phyloP scores from a whole-genome alignment of 1,139 yeast genomes.

The Kluyveromyces sp. region DNA sequence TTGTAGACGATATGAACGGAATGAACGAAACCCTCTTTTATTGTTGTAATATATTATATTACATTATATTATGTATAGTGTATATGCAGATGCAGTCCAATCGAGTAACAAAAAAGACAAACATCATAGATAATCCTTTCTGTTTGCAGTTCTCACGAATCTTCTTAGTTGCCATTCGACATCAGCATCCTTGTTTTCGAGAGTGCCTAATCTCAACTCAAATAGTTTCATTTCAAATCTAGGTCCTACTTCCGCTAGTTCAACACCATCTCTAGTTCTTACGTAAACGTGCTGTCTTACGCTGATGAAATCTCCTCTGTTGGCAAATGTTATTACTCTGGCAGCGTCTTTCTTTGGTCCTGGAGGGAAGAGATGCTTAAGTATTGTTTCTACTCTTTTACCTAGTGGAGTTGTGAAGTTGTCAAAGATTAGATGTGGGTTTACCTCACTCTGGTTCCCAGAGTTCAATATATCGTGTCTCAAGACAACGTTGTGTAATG shows the following conservation, averaged over 20 bases:
- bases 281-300: conserved; percentile 95
- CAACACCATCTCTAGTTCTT: conserved; percentile 79
- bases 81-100: neutral
- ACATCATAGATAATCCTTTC: conserved; percentile 67
- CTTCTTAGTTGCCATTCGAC: conserved; percentile 93
- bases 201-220: conserved; percentile 80
- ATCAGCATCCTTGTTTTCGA: conserved; percentile 96
- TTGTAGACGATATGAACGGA: no score
- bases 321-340: conserved; percentile 84
- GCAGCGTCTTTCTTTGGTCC: conserved; percentile 89
- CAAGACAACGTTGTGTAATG: conserved; percentile 87
- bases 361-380: conserved; percentile 90
- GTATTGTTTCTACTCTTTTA: conserved; percentile 65
- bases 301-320: conserved; percentile 82
- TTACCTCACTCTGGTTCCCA: conserved; percentile 85
- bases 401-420: conserved; percentile 84
- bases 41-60: neutral
- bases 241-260: conserved; percentile 96
- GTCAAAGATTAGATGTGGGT: conserved; percentile 91
- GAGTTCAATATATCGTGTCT: conserved; percentile 85
- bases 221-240: conserved; percentile 92
- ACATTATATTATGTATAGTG: no score
- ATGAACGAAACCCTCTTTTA: no score
- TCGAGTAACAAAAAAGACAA: neutral
- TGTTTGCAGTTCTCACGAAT: conserved; percentile 87